Evolutionary conservation across 164 flowering plant genomes (phyloP).

Genomic region (Vitis vinifera): ASM3070453v1 NC_081810.1:3320501-3321000

Average conservation of each 20-base stretch:
- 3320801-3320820: background rate
- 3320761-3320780: background rate
- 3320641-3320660: background rate
- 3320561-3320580: background rate
- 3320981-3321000: constrained; percentile 98
- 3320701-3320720: background rate
- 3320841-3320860: constrained; percentile 99
- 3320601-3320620: background rate
- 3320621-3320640: background rate
- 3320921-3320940: constrained; percentile 97
- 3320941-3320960: constrained; percentile 96
- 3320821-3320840: constrained; percentile 27
- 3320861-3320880: constrained; percentile 69
- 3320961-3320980: constrained; percentile 82
- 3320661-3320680: background rate
- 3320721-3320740: too few species aligned
- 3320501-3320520: background rate
- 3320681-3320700: background rate
- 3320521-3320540: too few species aligned
- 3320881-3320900: constrained; percentile 72
- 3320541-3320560: too few species aligned
- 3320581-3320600: background rate
- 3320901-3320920: constrained; percentile 96
- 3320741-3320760: too few species aligned
- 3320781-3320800: background rate